Evolutionary conservation across 192 early-diverging fungal genomes (phyloP).

Genomic region (Coemansia sp.): DNA sequence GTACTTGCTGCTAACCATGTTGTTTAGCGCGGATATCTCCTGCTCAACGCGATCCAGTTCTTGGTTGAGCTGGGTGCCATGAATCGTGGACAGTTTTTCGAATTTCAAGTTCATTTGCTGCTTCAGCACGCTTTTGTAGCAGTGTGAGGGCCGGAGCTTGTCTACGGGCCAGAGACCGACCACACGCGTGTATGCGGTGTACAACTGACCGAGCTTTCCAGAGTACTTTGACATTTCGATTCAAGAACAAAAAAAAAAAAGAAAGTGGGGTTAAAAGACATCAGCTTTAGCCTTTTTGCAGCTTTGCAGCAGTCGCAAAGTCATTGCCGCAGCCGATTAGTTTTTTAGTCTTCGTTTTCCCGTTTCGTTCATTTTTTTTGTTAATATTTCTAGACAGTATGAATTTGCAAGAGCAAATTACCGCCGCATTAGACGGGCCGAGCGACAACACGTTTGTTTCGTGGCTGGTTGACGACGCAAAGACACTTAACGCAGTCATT

Average conservation of each 20-base stretch:
- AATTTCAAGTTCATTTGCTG: slow-evolving; percentile 41
- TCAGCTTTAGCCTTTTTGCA: too few relatives aligned
- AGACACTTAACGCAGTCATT: slow-evolving; percentile 1
- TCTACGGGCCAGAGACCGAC: slow-evolving; percentile 66
- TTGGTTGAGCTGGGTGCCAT: slow-evolving; percentile 22
- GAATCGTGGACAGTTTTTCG: slow-evolving; percentile 17
- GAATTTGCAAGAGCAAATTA: slow-evolving; percentile 9
- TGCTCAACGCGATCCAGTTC: slow-evolving; percentile 11
- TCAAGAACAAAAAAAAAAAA: not conserved
- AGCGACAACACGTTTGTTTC: slow-evolving; percentile 27
- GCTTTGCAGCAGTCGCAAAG: too few relatives aligned
- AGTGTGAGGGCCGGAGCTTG: slow-evolving; percentile 64
- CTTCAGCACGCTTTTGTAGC: slow-evolving; percentile 61
- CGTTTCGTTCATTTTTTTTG: not conserved
- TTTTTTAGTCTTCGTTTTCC: too few relatives aligned
- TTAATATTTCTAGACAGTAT: not conserved
- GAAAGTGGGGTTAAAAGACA: too few relatives aligned
- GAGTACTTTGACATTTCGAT: slow-evolving; percentile 25
- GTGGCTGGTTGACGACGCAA: slow-evolving; percentile 22
- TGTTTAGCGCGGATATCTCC: slow-evolving; percentile 28
- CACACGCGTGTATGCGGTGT: slow-evolving; percentile 60
- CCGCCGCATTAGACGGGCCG: slow-evolving; percentile 15
- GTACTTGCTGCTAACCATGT: slow-evolving; percentile 26
- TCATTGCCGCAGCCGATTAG: too few relatives aligned
- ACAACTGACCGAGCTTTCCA: slow-evolving; percentile 49